Base-by-base conservation (phyloP, 2,329 filamentous ascomycete genomes). In the Lachnellula occidentalis region DNA sequence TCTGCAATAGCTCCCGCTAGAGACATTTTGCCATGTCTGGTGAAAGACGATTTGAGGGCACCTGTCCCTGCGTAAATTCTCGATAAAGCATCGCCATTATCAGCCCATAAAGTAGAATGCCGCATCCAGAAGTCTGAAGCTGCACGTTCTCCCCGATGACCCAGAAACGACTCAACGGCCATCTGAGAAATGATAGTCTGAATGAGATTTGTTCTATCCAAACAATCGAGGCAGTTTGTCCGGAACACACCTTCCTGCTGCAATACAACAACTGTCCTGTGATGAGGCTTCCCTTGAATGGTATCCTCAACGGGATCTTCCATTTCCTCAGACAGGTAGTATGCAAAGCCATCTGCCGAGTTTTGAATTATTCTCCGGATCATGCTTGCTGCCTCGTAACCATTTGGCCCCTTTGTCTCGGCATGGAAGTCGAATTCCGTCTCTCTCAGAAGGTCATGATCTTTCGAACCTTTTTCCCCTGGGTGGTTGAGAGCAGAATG, bases 341-440 rank as follows among this genome's bases (percentile, higher is more conserved):
- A 97, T n/a, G 88, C 91, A 70, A 99, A 99, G 0, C 85, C 85
- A 59, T 95, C 86, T 6, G 90, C 87, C 22, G 90, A 94, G 53
- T 83, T 72, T 56, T 88, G 83, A 36, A 97, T 89, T 62, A 89
- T 85, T 48, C 82, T 79, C 45, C 86, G 84, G 58, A 99, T 96
- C 63, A 87, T 83, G 62, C 81, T 86, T n/a, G 92, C 94, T 53
- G 90, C 90, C 69, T 95, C 91, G 67, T 96, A 97, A 3, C 92
- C 92, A 53, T 82, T 81, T 1, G 89, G 87, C 0, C 88, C 90
- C 65, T 88, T 88, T 1, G 94, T 96, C 70, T 97, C 91, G 3
- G 92, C 92, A 67, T 97, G 92, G 57, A 99, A 97, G 71, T 99
- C 94, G 67, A 94, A 99, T 66, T 96, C 90, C 1, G 92, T 95